phyloP scores from a whole-genome alignment of 768 basidiomycete genomes.

The Pholiota conissans region DNA sequence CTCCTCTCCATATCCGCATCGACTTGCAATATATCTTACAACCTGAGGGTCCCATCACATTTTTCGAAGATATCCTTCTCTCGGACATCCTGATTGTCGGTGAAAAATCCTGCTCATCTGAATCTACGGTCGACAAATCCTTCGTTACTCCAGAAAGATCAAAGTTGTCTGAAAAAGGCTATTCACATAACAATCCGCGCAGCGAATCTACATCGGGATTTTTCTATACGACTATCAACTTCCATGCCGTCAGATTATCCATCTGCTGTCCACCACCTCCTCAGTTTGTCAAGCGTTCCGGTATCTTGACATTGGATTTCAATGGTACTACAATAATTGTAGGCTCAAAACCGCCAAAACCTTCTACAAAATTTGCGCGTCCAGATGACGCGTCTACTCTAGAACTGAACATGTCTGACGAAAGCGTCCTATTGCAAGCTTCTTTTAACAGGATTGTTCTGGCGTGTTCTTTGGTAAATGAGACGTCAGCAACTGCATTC shows the following conservation, averaged over 20 bases:
- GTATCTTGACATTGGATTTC: conserved; percentile 65
- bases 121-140: conserved; percentile 9
- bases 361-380: conserved; percentile 28
- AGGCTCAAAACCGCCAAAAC: conserved; percentile 3
- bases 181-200: background rate
- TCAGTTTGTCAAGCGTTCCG: conserved; percentile 53
- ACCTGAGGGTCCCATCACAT: conserved; percentile 40
- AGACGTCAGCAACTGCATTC: conserved; percentile 41
- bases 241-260: conserved; percentile 65
- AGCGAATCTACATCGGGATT: background rate
- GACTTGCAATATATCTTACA: conserved; percentile 55
- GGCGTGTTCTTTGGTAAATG: conserved; percentile 44
- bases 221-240: conserved; percentile 26
- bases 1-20: conserved; percentile 75
- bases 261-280: conserved; percentile 65
- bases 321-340: conserved; percentile 45
- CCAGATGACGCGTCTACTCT: conserved; percentile 5
- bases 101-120: conserved; percentile 8
- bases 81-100: conserved; percentile 1
- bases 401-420: conserved; percentile 11
- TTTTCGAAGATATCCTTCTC: conserved; percentile 27
- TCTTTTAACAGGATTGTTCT: conserved; percentile 46
- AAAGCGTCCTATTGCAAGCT: conserved; percentile 34
- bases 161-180: background rate
- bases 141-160: background rate